These are phyloP conservation scores for Chrysanthemum seticuspe DNA, from an alignment of 129 eudicot genomes.

Conservation along the genomic window DNA sequence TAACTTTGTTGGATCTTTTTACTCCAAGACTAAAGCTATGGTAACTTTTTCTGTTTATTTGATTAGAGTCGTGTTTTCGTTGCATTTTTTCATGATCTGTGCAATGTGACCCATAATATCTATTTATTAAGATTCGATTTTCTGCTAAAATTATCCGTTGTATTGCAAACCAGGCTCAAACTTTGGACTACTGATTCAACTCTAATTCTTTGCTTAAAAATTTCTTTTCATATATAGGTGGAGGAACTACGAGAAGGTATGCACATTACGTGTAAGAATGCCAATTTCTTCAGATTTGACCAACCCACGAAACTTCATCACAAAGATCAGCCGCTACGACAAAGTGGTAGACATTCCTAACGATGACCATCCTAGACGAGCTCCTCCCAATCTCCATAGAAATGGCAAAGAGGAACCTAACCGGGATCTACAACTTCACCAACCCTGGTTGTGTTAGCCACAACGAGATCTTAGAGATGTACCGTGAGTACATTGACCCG, in stretches of 20 bases:
- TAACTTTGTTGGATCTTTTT: slow-evolving; percentile 64
- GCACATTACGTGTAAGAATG: slow-evolving; percentile 25
- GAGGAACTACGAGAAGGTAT: slow-evolving; percentile 24
- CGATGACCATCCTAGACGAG: slow-evolving; percentile 27
- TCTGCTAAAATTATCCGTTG: too few relatives aligned
- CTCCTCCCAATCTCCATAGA: slow-evolving; percentile 22
- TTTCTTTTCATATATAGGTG: slow-evolving; percentile 2
- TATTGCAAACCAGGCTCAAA: too few relatives aligned
- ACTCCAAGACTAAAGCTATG: slow-evolving; percentile 96
- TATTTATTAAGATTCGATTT: too few relatives aligned
- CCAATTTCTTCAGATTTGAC: slow-evolving; percentile 21
- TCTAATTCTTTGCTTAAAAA: too few relatives aligned
- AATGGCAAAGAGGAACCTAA: slow-evolving; percentile 56
- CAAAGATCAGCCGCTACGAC: slow-evolving; percentile 14
- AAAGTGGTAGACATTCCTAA: slow-evolving; percentile 25
- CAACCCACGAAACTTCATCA: slow-evolving; percentile 23
- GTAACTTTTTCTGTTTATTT: slow-evolving; percentile 19
- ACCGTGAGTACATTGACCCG: slow-evolving; percentile 61
- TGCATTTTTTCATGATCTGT: neutral
- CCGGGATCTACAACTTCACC: slow-evolving; percentile 74
- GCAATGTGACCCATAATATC: too few relatives aligned
- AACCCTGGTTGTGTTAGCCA: slow-evolving; percentile 82
- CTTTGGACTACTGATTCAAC: too few relatives aligned
- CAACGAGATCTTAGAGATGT: slow-evolving; percentile 73
- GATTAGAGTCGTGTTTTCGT: neutral